Percentiles rank a stretch among this genome's conserved stretches.
phyloP scores from a whole-genome alignment of 2,329 filamentous ascomycete species.

The Falciphora oryzae region DNA sequence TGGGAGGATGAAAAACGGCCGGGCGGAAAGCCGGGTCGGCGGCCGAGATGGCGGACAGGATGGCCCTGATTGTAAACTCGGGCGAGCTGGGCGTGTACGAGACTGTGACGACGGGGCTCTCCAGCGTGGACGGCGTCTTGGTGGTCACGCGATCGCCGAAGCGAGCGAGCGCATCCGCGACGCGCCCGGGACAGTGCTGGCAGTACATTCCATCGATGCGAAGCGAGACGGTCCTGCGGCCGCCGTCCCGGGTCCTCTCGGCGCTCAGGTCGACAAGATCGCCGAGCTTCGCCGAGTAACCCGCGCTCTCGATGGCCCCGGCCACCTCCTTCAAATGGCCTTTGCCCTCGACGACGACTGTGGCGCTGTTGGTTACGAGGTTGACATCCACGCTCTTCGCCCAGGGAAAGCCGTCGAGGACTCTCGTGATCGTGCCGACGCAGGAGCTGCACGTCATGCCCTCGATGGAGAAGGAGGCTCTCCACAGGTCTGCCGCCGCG shows the following conservation, averaged over 20 bases:
- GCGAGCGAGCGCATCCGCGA: slow-evolving; percentile 46
- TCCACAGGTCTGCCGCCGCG: slow-evolving; percentile 34
- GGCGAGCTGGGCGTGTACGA: slow-evolving; percentile 65
- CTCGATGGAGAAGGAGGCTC: slow-evolving; percentile 51
- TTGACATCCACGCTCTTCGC: slow-evolving; percentile 55
- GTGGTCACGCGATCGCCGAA: slow-evolving; percentile 48
- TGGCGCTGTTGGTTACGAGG: slow-evolving; percentile 62
- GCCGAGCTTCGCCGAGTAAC: slow-evolving; percentile 59
- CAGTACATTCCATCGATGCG: slow-evolving; percentile 69
- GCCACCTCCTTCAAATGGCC: slow-evolving; percentile 41
- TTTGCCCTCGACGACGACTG: slow-evolving; percentile 47
- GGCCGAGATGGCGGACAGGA: slow-evolving; percentile 61
- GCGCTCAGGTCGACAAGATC: slow-evolving; percentile 34
- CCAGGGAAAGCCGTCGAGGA: slow-evolving; percentile 52
- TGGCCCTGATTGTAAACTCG: slow-evolving; percentile 66
- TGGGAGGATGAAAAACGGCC: slow-evolving; percentile 72
- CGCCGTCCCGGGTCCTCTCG: slow-evolving; percentile 22
- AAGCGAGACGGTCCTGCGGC: slow-evolving; percentile 55
- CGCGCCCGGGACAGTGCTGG: slow-evolving; percentile 59
- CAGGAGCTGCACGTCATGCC: slow-evolving; percentile 74
- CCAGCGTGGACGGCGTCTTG: slow-evolving; percentile 46
- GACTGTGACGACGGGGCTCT: slow-evolving; percentile 63
- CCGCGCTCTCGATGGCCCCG: slow-evolving; percentile 54
- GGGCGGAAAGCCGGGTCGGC: slow-evolving; percentile 61
- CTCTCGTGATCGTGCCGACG: slow-evolving; percentile 54